Conservation (phyloP, 208 protist species). For the Crithidia fasciculata region DNA sequence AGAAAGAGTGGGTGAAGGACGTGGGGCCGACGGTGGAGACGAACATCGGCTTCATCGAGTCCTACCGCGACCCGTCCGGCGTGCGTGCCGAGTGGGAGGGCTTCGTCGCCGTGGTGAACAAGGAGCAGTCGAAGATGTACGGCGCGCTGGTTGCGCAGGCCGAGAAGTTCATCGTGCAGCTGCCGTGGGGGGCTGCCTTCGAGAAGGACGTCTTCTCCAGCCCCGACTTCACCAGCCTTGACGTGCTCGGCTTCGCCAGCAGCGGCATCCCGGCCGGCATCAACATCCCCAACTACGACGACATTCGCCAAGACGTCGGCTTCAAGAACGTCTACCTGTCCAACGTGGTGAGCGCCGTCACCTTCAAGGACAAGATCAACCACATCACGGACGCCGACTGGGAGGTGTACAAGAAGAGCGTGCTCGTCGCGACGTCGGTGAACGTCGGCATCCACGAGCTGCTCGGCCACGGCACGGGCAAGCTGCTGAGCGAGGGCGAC, state of each 20-base stretch:
- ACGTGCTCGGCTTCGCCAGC: slow-evolving; percentile 90
- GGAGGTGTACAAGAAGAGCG: slow-evolving; percentile 68
- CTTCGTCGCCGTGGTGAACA: slow-evolving; percentile 93
- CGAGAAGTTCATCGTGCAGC: slow-evolving; percentile 66
- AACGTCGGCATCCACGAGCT: slow-evolving; percentile 95
- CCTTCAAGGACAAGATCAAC: slow-evolving; percentile 67
- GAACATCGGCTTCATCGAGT: slow-evolving; percentile 96
- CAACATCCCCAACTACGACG: slow-evolving; percentile 94
- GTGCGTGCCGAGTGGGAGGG: slow-evolving; percentile 93
- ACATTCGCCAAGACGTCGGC: slow-evolving; percentile 85
- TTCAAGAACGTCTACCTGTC: slow-evolving; percentile 95
- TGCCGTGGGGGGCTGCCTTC: slow-evolving; percentile 88
- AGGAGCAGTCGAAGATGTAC: slow-evolving; percentile 83
- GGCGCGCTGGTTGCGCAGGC: slow-evolving; percentile 65
- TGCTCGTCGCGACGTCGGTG: slow-evolving; percentile 79
- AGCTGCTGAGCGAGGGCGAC: slow-evolving; percentile 67
- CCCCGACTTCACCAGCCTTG: slow-evolving; percentile 94
- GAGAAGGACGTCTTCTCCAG: slow-evolving; percentile 89
- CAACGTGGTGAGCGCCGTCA: slow-evolving; percentile 83
- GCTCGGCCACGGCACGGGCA: slow-evolving; percentile 93
- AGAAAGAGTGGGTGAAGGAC: slow-evolving; percentile 92
- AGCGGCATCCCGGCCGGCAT: slow-evolving; percentile 92
- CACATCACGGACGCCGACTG: slow-evolving; percentile 86
- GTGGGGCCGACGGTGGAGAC: slow-evolving; percentile 90
- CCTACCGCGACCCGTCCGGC: slow-evolving; percentile 91